Conservation (phyloP, 2,329 filamentous ascomycete genomes). For the Alternaria tenuissima region DNA sequence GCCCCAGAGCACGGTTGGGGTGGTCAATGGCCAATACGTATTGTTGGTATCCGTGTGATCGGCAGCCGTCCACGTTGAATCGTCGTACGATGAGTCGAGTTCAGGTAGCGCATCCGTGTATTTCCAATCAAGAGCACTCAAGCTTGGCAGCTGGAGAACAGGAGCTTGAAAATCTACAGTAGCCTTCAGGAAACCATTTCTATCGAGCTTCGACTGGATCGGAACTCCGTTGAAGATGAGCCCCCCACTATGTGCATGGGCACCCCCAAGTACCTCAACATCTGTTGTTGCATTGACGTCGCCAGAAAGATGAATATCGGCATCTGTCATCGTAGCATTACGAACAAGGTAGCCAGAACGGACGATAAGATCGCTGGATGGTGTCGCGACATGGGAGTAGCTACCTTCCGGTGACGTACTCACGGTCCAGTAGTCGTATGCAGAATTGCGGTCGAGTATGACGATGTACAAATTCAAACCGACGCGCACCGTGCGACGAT, state of each 20-base stretch:
- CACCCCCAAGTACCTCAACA: constrained; percentile 72
- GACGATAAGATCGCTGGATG: constrained; percentile 58
- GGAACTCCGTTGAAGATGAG: constrained; percentile 66
- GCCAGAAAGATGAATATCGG: constrained; percentile 68
- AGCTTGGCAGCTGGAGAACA: constrained; percentile 61
- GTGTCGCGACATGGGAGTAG: constrained; percentile 24
- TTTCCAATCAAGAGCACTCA: constrained; percentile 69
- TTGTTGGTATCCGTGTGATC: constrained; percentile 67
- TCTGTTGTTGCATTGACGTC: constrained; percentile 74
- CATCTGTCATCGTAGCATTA: constrained; percentile 62
- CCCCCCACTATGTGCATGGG: constrained; percentile 58
- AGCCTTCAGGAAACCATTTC: constrained; percentile 60
- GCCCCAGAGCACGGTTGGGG: constrained; percentile 64
- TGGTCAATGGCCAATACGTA: constrained; percentile 33
- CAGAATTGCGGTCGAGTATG: constrained; percentile 68
- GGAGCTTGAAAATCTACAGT: constrained; percentile 61
- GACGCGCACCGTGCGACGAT: constrained; percentile 59
- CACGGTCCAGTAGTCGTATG: constrained; percentile 73
- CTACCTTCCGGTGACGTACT: constrained; percentile 24
- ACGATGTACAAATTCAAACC: constrained; percentile 60
- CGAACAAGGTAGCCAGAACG: constrained; percentile 70
- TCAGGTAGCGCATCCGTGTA: constrained; percentile 75
- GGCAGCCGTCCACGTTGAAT: constrained; percentile 70
- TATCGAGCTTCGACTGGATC: constrained; percentile 49
- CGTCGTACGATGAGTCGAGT: constrained; percentile 68